Percentiles rank a stretch among this genome's conserved stretches.
These are phyloP conservation scores for Taphrina populina DNA, from an alignment of 1,139 yeast species.

Conservation along the genomic window DNA sequence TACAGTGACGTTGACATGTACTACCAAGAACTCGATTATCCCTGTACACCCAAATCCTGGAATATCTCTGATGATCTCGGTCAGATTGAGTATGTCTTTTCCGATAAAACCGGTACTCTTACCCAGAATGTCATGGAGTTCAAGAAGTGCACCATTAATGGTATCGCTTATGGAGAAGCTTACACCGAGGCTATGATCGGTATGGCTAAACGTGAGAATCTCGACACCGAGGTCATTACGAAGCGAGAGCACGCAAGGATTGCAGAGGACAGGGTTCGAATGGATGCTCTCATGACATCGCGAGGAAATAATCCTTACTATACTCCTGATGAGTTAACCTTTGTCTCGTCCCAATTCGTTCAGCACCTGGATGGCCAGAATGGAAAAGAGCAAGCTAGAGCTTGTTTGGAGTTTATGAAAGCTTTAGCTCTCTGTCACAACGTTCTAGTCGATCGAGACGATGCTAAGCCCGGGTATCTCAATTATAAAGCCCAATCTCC, in stretches of 20 bases:
- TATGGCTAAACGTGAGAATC: conserved; percentile 79
- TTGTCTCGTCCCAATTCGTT: conserved; percentile 68
- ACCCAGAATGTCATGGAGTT: conserved; percentile 98
- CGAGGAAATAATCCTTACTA: conserved; percentile 59
- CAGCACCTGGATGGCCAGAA: conserved; percentile 54
- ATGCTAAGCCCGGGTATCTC: conserved; percentile 55
- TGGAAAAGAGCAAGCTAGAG: conserved; percentile 60
- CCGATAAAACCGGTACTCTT: conserved; percentile 95
- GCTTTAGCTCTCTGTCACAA: conserved; percentile 90
- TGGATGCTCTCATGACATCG: conserved; percentile 58
- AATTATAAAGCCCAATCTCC: conserved; percentile 94
- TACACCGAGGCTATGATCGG: conserved; percentile 96
- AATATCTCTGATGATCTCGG: conserved; percentile 95
- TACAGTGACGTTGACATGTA: conserved; percentile 86
- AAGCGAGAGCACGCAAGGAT: conserved; percentile 64
- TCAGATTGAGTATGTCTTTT: conserved; percentile 90
- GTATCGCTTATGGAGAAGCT: conserved; percentile 86
- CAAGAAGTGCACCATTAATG: conserved; percentile 85
- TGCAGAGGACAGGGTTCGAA: conserved; percentile 59
- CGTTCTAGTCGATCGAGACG: conserved; percentile 65
- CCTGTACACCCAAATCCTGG: conserved; percentile 97
- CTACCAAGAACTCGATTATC: conserved; percentile 79
- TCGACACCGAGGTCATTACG: conserved; percentile 69
- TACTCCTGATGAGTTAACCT: conserved; percentile 67
- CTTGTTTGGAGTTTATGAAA: conserved; percentile 76